Evolutionary conservation across 129 eudicot genomes (phyloP).

Genomic region (Flaveria brownii): DNA sequence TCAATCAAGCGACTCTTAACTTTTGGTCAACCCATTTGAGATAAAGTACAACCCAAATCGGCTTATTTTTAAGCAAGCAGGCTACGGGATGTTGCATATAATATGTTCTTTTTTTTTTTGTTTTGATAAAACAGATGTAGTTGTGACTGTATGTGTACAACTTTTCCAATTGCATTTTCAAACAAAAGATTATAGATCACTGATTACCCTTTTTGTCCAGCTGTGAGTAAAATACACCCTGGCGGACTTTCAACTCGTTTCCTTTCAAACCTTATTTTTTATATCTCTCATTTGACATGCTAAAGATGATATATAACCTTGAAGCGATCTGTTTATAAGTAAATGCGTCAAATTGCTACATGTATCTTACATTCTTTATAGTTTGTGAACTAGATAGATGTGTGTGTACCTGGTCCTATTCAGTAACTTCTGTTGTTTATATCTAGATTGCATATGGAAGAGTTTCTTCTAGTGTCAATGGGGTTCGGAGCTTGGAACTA

Average conservation of each 20-base stretch:
- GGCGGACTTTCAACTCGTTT: neutral
- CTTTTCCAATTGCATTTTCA: no score
- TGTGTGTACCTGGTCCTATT: neutral
- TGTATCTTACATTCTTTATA: no score
- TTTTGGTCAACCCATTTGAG: no score
- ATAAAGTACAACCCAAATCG: no score
- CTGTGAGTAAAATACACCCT: neutral
- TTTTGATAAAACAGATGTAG: no score
- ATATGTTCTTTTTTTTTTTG: no score
- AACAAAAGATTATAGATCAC: no score
- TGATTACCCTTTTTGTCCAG: no score
- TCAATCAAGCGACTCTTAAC: neutral
- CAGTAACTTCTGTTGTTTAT: conserved; percentile 15
- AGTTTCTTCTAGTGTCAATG: conserved; percentile 51
- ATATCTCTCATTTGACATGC: neutral
- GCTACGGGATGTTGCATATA: no score
- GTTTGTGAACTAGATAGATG: no score
- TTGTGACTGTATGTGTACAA: no score
- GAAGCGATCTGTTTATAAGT: neutral
- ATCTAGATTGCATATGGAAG: conserved; percentile 78
- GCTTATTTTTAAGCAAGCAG: no score
- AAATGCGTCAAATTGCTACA: neutral
- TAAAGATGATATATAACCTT: neutral
- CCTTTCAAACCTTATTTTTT: neutral
- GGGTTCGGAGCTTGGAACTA: conserved; percentile 69